phyloP scores from a whole-genome alignment of 2,329 filamentous ascomycete species.

The Alternaria brassicae region DNA sequence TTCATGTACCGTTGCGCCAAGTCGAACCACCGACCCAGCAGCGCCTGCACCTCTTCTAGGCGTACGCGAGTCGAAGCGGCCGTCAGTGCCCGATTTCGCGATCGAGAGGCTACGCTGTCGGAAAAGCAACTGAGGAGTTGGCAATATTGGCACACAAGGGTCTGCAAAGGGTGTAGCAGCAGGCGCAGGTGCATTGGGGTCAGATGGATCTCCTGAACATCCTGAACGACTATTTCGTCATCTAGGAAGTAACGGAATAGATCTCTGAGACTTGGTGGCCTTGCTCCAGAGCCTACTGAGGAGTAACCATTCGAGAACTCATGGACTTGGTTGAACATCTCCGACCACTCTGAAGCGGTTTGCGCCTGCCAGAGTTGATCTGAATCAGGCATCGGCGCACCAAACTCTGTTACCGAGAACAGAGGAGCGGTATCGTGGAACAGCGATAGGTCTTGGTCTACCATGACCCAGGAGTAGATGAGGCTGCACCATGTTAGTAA shows the following conservation, averaged over 20 bases:
- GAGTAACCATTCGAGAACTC: conserved; percentile 62
- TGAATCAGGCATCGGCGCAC: conserved; percentile 68
- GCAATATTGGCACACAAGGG: conserved; percentile 68
- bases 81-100: conserved; percentile 60
- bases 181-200: conserved; percentile 69
- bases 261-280: conserved; percentile 67
- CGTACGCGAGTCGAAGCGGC: conserved; percentile 66
- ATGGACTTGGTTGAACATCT: conserved; percentile 65
- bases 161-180: conserved; percentile 72
- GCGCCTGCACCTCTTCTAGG: conserved; percentile 68
- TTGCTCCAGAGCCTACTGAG: conserved; percentile 60
- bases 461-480: conserved; percentile 78
- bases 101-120: conserved; percentile 59
- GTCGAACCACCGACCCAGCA: conserved; percentile 72
- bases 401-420: conserved; percentile 70
- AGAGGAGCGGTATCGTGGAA: conserved; percentile 55
- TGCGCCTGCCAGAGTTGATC: conserved; percentile 70
- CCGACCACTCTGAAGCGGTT: conserved; percentile 65
- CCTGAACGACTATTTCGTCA: conserved; percentile 63
- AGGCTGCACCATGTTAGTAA: conserved; percentile 56
- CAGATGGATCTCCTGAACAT: conserved; percentile 56
- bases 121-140: conserved; percentile 72
- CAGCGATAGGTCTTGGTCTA: conserved; percentile 67
- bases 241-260: conserved; percentile 73
- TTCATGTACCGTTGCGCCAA: conserved; percentile 65